phyloP scores from a whole-genome alignment of 495 filamentous ascomycete genomes.

The Penicillium desertorum region DNA sequence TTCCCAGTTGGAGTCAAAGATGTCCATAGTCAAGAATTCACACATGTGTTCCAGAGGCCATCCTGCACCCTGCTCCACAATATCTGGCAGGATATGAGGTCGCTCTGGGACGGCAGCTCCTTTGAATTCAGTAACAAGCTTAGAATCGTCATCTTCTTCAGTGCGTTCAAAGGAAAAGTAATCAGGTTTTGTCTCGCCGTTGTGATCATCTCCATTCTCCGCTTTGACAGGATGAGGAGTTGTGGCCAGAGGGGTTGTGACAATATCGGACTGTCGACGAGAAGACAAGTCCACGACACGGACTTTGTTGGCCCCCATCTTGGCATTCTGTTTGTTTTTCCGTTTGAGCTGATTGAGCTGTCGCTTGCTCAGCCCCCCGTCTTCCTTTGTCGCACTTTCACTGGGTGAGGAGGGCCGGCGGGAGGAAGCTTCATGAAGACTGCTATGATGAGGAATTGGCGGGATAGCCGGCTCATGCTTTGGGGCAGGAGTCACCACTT shows the following conservation, averaged over 20 bases:
- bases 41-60: conserved; percentile 95
- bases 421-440: conserved; percentile 40
- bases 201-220: conserved; percentile 56
- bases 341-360: conserved; percentile 93
- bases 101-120: conserved; percentile 65
- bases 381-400: conserved; percentile 56
- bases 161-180: conserved; percentile 83
- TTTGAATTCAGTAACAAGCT: conserved; percentile 95
- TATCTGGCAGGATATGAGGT: conserved; percentile 61
- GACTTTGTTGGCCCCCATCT: conserved; percentile 83
- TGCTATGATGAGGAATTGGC: conserved; percentile 45
- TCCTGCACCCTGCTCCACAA: conserved; percentile 65
- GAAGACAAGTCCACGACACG: conserved; percentile 82
- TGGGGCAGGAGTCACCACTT: conserved; percentile 42
- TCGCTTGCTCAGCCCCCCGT: conserved; percentile 76
- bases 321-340: conserved; percentile 80
- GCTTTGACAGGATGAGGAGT: conserved; percentile 67
- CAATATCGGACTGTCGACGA: conserved; percentile 65
- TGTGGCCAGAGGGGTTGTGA: conserved; percentile 60
- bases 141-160: conserved; percentile 79
- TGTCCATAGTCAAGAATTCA: conserved; percentile 86
- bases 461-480: conserved; percentile 45
- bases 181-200: conserved; percentile 56
- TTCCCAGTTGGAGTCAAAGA: conserved; percentile 95
- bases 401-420: conserved; percentile 50